Base-by-base conservation (phyloP, 2,329 filamentous ascomycete genomes). In the Tolypocladium cylindrosporum region DNA sequence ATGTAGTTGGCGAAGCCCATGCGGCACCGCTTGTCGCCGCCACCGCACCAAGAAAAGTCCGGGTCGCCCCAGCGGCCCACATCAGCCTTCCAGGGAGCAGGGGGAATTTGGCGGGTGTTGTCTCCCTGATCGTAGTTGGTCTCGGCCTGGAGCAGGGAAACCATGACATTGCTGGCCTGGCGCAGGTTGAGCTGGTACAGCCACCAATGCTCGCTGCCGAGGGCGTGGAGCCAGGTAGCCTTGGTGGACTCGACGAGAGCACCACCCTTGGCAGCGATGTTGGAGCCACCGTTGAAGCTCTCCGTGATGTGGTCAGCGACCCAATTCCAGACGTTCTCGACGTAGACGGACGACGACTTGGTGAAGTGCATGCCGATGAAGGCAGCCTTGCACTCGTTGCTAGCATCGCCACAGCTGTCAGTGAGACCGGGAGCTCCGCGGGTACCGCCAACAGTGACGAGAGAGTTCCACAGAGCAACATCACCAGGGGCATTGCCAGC, bases 131-230 rank as follows among this genome's bases (percentile, higher is more conserved):
- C 62, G 55, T 69, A 69, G 62, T 81, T 80, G 11, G 80, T 82
- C 68, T 84, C 81, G 52, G 74, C 75, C 68, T 84, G 79, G 58
- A 80, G 73, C 66, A 82, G 63, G 16, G 74, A 75, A 16, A 79
- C 71, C 57, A 80, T 72, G 10, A 84, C 75, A 59, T 81, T 80
- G 57, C 71, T 65, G 1, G 80, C 79, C 41, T 71, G 69, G 54
- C 74, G 71, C 55, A 84, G 67, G 61, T 82, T 79, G 62, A 83
- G 77, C 68, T 85, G 80, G 69, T 85, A 85, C 54, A 85, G 68
- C 67, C 78, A 77, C 69, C 77, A 78, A 67, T 85, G 82, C 70
- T 85, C 82, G 52, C 74, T 78, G 3, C 81, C 78, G 53, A 68
- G 39, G 7, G 64, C 68, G 50, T 66, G 63, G 41, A 84, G 69